Evolutionary conservation across 2,329 filamentous ascomycete genomes (phyloP), one percentile per base, ranked within the genome.

Genomic region (Gliomastix tumulicola): DNA sequence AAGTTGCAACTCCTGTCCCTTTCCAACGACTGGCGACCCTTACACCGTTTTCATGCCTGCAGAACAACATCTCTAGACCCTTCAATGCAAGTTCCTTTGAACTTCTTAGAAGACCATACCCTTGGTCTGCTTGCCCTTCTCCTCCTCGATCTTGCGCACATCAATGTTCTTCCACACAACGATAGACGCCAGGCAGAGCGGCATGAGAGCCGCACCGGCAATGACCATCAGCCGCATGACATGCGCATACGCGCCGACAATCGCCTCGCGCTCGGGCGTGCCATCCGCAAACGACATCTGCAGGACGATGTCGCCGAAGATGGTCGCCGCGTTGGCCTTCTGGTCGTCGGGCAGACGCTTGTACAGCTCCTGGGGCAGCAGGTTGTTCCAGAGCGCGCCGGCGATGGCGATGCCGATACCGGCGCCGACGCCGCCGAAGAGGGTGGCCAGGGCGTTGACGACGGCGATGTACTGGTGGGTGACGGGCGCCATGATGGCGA

Each of bases 371-470:
- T 40, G 46, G 7, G 65, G 64, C 34, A 73, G 56, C n/a, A 67
- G 56, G 46, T 69, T 69, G 5, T 69, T 74, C 76, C 76, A 82
- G 38, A 82, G 66, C 7, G 73, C 74, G 3, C 71, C 74, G 3
- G 75, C 73, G 41, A 81, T 67, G 22, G 75, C 72, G 6, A 64
- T 62, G 10, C 74, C 74, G 8, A 77, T 64, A 3, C 72, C 68
- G 21, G 71, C 68, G 35, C 74, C 76, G 46, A 79, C 66, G 36
- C 69, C 68, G 42, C 74, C 71, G 23, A 74, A 71, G 3, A 79
- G 65, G 21, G 71, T 60, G 44, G 72, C 69, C 40, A 81, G 62
- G 8, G 73, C 74, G 4, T 74, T 66, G 6, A 66, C 69, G 4
- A 68, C 63, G 18, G 74, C 72, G n/a, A 77, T 62, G 45, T 78